These are phyloP conservation scores for Penicillium sp. DNA, from an alignment of 2,329 filamentous ascomycete genomes.

Conservation along the genomic window DNA sequence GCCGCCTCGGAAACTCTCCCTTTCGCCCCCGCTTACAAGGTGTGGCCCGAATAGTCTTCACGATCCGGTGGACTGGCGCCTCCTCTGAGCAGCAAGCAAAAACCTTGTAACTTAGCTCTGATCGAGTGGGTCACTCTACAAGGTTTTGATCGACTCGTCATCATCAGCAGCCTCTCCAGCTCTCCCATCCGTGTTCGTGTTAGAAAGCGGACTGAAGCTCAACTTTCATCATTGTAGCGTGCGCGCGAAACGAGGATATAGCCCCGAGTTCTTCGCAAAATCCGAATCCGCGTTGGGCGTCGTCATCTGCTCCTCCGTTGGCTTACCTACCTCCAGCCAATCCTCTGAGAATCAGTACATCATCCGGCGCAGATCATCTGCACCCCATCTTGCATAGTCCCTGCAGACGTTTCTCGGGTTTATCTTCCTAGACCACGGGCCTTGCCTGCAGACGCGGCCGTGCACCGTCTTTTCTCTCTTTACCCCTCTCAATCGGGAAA, in stretches of 20 bases:
- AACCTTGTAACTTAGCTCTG: neutral
- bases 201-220: neutral
- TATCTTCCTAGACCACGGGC: conserved; percentile 15
- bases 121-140: conserved; percentile 9
- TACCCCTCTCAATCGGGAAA: conserved; percentile 11
- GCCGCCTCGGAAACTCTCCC: conserved; percentile 7
- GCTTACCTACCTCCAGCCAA: conserved; percentile 19
- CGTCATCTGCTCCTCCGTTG: conserved; percentile 34
- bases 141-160: conserved; percentile 10
- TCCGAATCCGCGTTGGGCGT: conserved; percentile 16
- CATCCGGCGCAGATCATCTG: conserved; percentile 48
- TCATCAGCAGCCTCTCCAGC: neutral
- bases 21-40: neutral
- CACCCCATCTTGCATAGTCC: conserved; percentile 45
- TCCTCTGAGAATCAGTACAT: conserved; percentile 19
- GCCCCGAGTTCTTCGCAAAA: neutral
- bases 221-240: neutral
- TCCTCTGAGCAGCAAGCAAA: conserved; percentile 4
- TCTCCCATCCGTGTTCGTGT: neutral
- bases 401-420: conserved; percentile 35
- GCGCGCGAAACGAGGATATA: neutral
- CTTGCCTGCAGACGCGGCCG: conserved; percentile 20
- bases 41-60: conserved; percentile 2
- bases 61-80: conserved; percentile 6
- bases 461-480: conserved; percentile 11